These are phyloP conservation scores for Alternaria sp. DNA, from an alignment of 2,329 filamentous ascomycete species.

Conservation along the genomic window DNA sequence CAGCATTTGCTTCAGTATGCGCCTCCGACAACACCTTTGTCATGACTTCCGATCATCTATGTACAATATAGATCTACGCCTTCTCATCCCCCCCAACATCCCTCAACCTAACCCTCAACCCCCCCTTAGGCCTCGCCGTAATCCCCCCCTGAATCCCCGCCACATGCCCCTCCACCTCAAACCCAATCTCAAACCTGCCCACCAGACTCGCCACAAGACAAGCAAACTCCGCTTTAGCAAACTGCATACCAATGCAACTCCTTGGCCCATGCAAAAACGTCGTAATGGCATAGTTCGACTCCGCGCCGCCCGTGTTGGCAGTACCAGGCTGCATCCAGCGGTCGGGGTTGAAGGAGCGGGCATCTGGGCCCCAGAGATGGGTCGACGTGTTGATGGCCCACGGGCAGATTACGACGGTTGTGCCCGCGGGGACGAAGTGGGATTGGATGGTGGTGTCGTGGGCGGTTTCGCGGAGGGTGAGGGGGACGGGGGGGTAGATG, in stretches of 20 bases:
- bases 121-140: conserved; percentile 74
- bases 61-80: background rate
- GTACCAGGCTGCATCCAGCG: conserved; percentile 53
- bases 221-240: conserved; percentile 84
- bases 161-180: conserved; percentile 65
- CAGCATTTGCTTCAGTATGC: too few relatives aligned
- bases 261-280: conserved; percentile 88
- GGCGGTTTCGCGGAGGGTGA: conserved; percentile 71
- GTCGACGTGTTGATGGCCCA: conserved; percentile 73
- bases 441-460: conserved; percentile 70
- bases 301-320: conserved; percentile 71
- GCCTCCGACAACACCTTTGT: too few relatives aligned
- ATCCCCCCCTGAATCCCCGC: conserved; percentile 72
- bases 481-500: conserved; percentile 72
- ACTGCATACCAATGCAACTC: conserved; percentile 82
- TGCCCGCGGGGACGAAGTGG: conserved; percentile 72
- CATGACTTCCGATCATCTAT: too few relatives aligned
- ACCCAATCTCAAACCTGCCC: conserved; percentile 73
- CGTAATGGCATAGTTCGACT: conserved; percentile 77
- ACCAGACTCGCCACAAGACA: conserved; percentile 79
- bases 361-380: conserved; percentile 77
- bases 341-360: conserved; percentile 77
- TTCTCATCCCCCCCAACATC: conserved; percentile 7
- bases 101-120: conserved; percentile 72
- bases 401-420: conserved; percentile 68